These are phyloP conservation scores for Xanthoparmelia taractica DNA, from an alignment of 495 filamentous ascomycete species.

Conservation along the genomic window DNA sequence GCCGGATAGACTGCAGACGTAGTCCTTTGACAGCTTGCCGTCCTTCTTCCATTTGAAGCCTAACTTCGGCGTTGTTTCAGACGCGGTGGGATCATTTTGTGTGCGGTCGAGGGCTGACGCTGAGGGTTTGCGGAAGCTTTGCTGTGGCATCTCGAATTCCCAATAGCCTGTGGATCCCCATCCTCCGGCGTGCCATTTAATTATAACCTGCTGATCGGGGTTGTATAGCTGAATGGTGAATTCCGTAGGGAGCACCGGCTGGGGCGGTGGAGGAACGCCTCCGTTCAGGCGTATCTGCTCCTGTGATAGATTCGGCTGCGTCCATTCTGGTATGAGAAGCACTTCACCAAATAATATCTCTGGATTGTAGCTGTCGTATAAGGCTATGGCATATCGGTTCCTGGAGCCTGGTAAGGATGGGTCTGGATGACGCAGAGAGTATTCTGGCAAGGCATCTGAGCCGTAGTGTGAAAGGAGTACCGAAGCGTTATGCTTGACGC, in stretches of 20 bases:
- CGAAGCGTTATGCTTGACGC: constrained; percentile 47
- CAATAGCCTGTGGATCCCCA: constrained; percentile 75
- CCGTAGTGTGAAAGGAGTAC: constrained; percentile 74
- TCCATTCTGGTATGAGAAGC: constrained; percentile 74
- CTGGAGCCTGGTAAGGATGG: constrained; percentile 57
- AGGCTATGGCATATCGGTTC: constrained; percentile 78
- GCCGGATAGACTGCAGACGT: constrained; percentile 74
- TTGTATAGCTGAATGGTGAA: constrained; percentile 89
- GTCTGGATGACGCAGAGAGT: constrained; percentile 67
- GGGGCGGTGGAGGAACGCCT: constrained; percentile 58
- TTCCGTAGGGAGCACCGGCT: constrained; percentile 66
- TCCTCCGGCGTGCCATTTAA: constrained; percentile 62
- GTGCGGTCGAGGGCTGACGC: constrained; percentile 67
- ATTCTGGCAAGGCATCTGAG: constrained; percentile 68
- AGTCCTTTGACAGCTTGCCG: constrained; percentile 73
- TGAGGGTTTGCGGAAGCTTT: constrained; percentile 73
- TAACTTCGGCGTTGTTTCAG: constrained; percentile 67
- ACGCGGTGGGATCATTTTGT: constrained; percentile 56
- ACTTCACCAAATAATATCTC: constrained; percentile 84
- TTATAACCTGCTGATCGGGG: constrained; percentile 71
- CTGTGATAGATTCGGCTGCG: constrained; percentile 67
- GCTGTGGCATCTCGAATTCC: constrained; percentile 89
- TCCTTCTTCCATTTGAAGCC: constrained; percentile 90
- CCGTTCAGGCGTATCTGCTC: constrained; percentile 72
- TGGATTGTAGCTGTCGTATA: constrained; percentile 74